phyloP scores from a whole-genome alignment of 148 eudicot genomes.

The Gaultheria prostrata region DNA sequence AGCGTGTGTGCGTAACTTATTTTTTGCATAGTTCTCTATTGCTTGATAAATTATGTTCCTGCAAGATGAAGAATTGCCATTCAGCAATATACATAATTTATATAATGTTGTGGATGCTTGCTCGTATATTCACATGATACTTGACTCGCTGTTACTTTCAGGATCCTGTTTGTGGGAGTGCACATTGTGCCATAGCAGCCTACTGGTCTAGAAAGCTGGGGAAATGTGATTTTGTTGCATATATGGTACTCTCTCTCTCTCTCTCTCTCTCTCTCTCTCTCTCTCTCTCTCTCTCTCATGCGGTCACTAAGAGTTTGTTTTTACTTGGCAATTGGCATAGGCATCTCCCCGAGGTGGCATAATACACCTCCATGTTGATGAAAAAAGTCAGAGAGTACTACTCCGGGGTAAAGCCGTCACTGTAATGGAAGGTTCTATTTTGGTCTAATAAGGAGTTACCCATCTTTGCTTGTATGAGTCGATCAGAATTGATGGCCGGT shows the following conservation, averaged over 20 bases:
- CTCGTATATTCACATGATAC: not conserved
- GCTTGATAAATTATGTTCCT: too few relatives aligned
- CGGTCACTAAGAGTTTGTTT: not conserved
- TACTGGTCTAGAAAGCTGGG: slow-evolving; percentile 72
- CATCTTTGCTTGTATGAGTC: not conserved
- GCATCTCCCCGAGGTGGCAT: slow-evolving; percentile 78
- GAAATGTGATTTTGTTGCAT: slow-evolving; percentile 59
- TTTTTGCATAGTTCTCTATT: too few relatives aligned
- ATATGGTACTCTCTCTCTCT: slow-evolving; percentile 36
- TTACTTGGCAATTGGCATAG: slow-evolving; percentile 28
- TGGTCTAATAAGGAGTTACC: slow-evolving; percentile 28
- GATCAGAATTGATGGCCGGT: not conserved
- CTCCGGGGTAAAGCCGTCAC: slow-evolving; percentile 61
- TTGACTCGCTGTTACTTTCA: slow-evolving; percentile 17
- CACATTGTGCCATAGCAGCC: slow-evolving; percentile 77
- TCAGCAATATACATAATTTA: too few relatives aligned
- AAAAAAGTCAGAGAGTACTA: slow-evolving; percentile 53
- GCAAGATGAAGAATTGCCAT: too few relatives aligned
- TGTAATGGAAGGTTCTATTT: slow-evolving; percentile 72
- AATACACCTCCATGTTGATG: slow-evolving; percentile 59
- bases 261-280: not conserved
- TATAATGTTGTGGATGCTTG: too few relatives aligned
- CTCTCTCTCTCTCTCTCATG: not conserved
- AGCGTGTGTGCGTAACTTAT: too few relatives aligned
- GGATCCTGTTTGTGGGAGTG: slow-evolving; percentile 89